These are phyloP conservation scores for Saccharomycopsis crataegensis DNA, from an alignment of 1,139 yeast species.

Conservation along the genomic window DNA sequence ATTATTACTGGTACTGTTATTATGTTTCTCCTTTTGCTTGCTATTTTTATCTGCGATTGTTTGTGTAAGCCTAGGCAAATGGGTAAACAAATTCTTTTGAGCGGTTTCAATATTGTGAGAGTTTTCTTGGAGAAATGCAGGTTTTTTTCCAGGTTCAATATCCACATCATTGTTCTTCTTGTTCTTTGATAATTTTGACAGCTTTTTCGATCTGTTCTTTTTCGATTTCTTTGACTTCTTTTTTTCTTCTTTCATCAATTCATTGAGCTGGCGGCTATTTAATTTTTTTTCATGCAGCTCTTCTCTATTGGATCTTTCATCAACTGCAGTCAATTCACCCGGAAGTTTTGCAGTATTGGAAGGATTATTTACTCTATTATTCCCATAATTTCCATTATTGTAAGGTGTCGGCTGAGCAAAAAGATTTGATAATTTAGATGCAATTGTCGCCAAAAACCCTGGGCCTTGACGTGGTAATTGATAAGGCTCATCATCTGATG, in stretches of 20 bases:
- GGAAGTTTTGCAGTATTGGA: not conserved
- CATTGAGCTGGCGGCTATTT: conserved; percentile 1
- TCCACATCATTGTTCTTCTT: conserved; percentile 5
- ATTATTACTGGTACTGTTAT: not conserved
- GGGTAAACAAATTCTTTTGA: not conserved
- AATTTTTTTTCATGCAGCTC: not conserved
- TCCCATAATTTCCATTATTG: not conserved
- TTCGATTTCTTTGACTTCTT: conserved; percentile 15
- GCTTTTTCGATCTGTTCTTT: conserved; percentile 17
- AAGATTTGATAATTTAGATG: conserved; percentile 14
- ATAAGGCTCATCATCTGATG: conserved; percentile 4
- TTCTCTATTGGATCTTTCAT: not conserved
- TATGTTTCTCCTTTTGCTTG: not conserved
- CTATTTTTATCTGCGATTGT: not conserved
- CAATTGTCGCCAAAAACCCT: conserved; percentile 9
- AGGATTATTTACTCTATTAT: not conserved
- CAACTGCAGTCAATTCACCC: not conserved
- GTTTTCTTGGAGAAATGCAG: not conserved
- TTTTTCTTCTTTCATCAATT: conserved; percentile 5
- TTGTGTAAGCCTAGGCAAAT: not conserved
- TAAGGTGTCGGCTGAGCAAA: not conserved
- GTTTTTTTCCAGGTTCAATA: conserved; percentile 1
- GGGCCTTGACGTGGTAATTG: not conserved
- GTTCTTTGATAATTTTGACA: conserved; percentile 18
- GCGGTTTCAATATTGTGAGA: not conserved